Evolutionary conservation across 2,329 filamentous ascomycete species (phyloP).

Genomic region (Didymella arachidicola): DNA sequence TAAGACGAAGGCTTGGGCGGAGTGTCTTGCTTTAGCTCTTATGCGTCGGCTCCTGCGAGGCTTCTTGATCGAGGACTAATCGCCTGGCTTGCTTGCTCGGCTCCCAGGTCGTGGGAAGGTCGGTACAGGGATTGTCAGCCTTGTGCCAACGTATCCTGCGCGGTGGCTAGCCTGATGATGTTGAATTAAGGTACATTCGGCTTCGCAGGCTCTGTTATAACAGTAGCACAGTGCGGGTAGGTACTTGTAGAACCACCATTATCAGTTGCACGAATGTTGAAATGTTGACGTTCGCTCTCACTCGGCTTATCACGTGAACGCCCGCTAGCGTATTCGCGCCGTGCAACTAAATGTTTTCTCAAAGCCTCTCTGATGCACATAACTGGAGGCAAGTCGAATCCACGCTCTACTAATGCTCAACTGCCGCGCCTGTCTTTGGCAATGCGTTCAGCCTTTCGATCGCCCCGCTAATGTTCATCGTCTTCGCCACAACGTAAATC

Average conservation of each 20-base stretch:
- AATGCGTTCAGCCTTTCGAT: slow-evolving; percentile 54
- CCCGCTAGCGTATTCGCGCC: slow-evolving; percentile 21
- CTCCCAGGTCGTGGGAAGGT: slow-evolving; percentile 11
- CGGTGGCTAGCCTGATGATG: slow-evolving; percentile 18
- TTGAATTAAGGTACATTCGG: slow-evolving; percentile 37
- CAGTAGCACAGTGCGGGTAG: slow-evolving; percentile 25
- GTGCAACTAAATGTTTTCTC: slow-evolving; percentile 30
- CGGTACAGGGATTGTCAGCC: slow-evolving; percentile 23
- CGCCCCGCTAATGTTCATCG: slow-evolving; percentile 29
- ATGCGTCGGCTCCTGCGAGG: slow-evolving; percentile 20
- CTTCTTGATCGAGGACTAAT: slow-evolving; percentile 16
- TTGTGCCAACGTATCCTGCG: slow-evolving; percentile 9
- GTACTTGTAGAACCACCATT: slow-evolving; percentile 16
- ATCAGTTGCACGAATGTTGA: slow-evolving; percentile 2
- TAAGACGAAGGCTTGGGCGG: slow-evolving; percentile 10
- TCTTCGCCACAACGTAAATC: slow-evolving; percentile 34
- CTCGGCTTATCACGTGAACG: slow-evolving; percentile 15
- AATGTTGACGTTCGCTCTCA: background rate
- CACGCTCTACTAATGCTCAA: slow-evolving; percentile 51
- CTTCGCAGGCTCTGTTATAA: slow-evolving; percentile 25
- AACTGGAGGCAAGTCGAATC: slow-evolving; percentile 15
- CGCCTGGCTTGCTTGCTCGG: slow-evolving; percentile 16
- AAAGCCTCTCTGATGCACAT: slow-evolving; percentile 5
- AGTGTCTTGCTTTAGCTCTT: slow-evolving; percentile 18
- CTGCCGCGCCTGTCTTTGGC: slow-evolving; percentile 55